Evolutionary conservation across 345 rosid genomes (phyloP), one percentile per base, ranked within the genome.

Genomic region (Anastatica hierochuntica): DNA sequence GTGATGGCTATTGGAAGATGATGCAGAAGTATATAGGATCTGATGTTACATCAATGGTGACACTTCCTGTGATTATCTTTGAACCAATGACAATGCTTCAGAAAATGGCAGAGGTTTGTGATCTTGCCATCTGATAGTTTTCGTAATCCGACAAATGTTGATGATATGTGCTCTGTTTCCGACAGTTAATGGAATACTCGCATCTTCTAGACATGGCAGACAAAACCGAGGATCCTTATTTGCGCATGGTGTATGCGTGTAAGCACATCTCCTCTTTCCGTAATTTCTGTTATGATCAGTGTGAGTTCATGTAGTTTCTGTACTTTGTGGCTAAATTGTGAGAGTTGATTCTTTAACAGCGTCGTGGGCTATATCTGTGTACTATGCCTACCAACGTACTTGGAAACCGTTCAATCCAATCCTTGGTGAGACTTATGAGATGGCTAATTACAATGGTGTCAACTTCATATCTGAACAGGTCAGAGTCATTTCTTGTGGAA

Each of bases 321-420:
- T 62, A 10, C 24, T n/a, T 35, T 36, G 40, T 66, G 27, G 10
- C 54, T 66, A 34, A 58, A 7, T 43, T n/a, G 20, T 36, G 0
- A 33, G 39, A 43, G 11, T 18, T 56, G 52, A 26, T 19, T n/a
- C n/a, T 17, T 53, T 67, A 58, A 76, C 90, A 92, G 95, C 94
- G 17, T 83, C 97, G 29, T 92, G 94, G 86, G 85, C 88, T 56
- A 80, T 85, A 67, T 88, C 98, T 51, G 88, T 92, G 51, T 92
- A 92, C 68, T 81, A 66, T 76, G 97, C 88, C 33, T 77, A 33
- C 52, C 88, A 80, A 76, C 83, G 98, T 53, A 82, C 97, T 10
- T 92, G 97, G 98, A 92, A 92, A 73, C 98, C 97, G 3, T 92
- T 92, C 66, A 92, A 92, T 76, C 98, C 98, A 56, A 85, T 92